Percentiles rank a stretch among this genome's conserved stretches.
Conservation (phyloP, 192 early-diverging fungal species). For the Rhizoclosmatium globosum region DNA sequence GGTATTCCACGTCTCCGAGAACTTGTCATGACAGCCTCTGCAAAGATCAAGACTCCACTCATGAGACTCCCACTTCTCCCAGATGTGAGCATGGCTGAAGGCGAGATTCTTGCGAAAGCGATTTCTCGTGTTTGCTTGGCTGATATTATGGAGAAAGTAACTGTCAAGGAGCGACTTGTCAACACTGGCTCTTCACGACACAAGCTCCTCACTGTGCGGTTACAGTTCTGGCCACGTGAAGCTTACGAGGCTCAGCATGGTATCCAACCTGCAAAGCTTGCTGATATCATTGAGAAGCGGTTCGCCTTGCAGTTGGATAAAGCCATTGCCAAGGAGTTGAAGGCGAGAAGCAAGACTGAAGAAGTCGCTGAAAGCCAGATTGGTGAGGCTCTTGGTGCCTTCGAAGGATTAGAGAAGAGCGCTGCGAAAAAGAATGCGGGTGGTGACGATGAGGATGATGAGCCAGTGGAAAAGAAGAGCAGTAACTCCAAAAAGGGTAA, state of each 20-base stretch:
- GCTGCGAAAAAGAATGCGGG: conserved; percentile 24
- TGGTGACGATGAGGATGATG: conserved; percentile 51
- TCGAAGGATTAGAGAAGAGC: conserved; percentile 37
- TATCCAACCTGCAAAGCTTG: conserved; percentile 71
- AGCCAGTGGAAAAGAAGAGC: conserved; percentile 41
- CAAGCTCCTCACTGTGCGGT: conserved; percentile 81
- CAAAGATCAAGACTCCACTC: conserved; percentile 87
- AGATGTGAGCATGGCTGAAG: conserved; percentile 63
- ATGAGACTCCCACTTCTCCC: conserved; percentile 87
- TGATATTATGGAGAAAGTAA: conserved; percentile 87
- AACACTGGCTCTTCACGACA: conserved; percentile 54
- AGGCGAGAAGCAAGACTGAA: conserved; percentile 56
- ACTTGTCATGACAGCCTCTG: conserved; percentile 98
- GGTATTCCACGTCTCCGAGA: conserved; percentile 99
- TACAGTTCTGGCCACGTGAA: conserved; percentile 85
- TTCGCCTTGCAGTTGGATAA: conserved; percentile 80
- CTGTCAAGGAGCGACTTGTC: conserved; percentile 77
- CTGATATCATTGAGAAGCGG: conserved; percentile 73
- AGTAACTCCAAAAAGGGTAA: conserved; percentile 33
- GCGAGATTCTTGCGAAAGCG: conserved; percentile 74
- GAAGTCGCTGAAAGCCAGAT: conserved; percentile 45
- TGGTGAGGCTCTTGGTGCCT: conserved; percentile 49
- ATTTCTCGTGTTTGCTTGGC: conserved; percentile 79
- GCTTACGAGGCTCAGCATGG: conserved; percentile 83
- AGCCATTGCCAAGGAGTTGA: conserved; percentile 81